phyloP scores from a whole-genome alignment of 2,329 filamentous ascomycete genomes.

The Colletotrichum graminicola region DNA sequence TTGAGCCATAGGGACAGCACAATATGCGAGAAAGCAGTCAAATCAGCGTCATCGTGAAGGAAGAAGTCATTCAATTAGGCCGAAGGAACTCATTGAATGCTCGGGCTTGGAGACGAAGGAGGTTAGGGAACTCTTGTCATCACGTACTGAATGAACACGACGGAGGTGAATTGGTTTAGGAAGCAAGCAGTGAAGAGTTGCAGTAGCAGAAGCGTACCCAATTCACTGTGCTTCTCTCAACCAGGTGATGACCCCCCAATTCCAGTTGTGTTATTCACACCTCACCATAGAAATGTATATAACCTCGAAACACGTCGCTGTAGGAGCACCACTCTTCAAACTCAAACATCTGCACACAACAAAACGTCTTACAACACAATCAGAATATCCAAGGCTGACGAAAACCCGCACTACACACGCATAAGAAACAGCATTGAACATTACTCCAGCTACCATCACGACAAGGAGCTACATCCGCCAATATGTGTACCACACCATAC shows the following conservation, averaged over 20 bases:
- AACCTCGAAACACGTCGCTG: not conserved
- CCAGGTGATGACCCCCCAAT: fast-evolving
- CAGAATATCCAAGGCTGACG: not conserved
- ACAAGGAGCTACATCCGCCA: not conserved
- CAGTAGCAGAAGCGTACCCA: too few species aligned
- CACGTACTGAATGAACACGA: not conserved
- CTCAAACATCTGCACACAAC: too few species aligned
- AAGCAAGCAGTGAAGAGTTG: not conserved
- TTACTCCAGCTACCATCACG: not conserved
- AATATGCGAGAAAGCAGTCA: not conserved
- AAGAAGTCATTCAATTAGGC: not conserved
- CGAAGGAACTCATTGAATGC: not conserved
- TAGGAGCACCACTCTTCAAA: not conserved
- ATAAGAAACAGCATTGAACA: not conserved
- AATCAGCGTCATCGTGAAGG: not conserved
- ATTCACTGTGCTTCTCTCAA: not conserved
- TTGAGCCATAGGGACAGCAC: not conserved
- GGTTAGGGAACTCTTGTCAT: not conserved
- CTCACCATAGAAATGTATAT: not conserved
- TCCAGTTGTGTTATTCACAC: not conserved
- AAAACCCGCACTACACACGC: not conserved
- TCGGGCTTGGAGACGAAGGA: too few species aligned
- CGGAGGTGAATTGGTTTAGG: not conserved
- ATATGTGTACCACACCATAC: constrained; percentile 3
- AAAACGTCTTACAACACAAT: not conserved